Evolutionary conservation across 805 yeast species (phyloP).

Genomic region (Yarrowia phangngaensis): DNA sequence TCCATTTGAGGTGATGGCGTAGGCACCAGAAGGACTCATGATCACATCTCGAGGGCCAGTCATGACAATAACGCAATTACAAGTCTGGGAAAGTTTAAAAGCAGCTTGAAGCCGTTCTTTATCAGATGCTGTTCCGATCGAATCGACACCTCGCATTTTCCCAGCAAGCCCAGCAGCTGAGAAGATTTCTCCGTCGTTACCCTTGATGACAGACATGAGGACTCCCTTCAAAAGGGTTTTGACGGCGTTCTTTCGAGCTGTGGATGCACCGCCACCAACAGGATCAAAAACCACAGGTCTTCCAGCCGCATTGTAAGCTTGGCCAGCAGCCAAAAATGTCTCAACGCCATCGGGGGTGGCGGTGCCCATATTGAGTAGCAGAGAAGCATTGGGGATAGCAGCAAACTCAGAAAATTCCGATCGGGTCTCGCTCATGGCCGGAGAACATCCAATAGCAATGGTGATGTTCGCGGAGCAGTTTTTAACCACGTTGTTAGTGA

Average conservation of each 20-base stretch:
- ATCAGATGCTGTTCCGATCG: conserved; percentile 33
- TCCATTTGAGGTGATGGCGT: conserved; percentile 50
- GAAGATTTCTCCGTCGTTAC: conserved; percentile 77
- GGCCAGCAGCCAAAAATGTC: conserved; percentile 50
- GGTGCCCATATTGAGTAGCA: conserved; percentile 76
- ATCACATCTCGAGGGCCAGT: conserved; percentile 61
- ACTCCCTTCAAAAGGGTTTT: conserved; percentile 53
- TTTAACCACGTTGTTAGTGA: conserved; percentile 84
- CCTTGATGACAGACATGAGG: conserved; percentile 63
- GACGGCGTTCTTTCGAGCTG: conserved; percentile 50
- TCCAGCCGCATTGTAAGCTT: conserved; percentile 52
- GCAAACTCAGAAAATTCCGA: conserved; percentile 70
- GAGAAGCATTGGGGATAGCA: conserved; percentile 48
- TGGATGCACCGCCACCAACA: conserved; percentile 86
- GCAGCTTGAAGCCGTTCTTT: conserved; percentile 44
- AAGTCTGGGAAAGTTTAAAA: conserved; percentile 47
- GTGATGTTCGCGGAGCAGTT: conserved; percentile 85
- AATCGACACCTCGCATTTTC: conserved; percentile 73
- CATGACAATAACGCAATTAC: conserved; percentile 60
- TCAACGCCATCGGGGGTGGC: conserved; percentile 45
- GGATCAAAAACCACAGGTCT: conserved; percentile 80
- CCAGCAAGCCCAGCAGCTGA: conserved; percentile 51
- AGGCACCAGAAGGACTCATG: conserved; percentile 31
- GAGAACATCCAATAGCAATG: conserved; percentile 78
- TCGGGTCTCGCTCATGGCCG: conserved; percentile 76